Evolutionary conservation across 176 grass and related monocot genomes (phyloP), one percentile per base, ranked within the genome.

Genomic region (Tillandsia leiboldiana): DNA sequence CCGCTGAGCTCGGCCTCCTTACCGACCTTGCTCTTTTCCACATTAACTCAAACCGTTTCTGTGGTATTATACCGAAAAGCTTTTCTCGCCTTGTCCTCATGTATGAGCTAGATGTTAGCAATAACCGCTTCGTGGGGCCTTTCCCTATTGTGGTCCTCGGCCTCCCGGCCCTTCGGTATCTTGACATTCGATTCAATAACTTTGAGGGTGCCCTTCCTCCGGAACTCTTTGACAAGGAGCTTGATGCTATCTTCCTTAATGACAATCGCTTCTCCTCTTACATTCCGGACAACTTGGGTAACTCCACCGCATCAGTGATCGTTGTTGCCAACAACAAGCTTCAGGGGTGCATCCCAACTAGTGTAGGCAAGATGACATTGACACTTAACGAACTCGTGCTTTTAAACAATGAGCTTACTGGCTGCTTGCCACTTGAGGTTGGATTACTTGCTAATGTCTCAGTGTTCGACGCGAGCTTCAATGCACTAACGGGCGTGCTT

Each of bases 261-360:
- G 62, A 84, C 76, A 84, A 84, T 8, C 76, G 76, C 13, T 84
- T 84, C 28, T 70, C 15, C 47, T 65, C 49, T 10, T 28, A 53
- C 10, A 84, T 84, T 57, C 82, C 82, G 0, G 71, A 75, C 2
- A 84, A 84, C 50, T 75, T 84, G 6, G 82, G 82, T 53, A 79
- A 84, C 71, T 84, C 82, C 0, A 68, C 70, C 15, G 82, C 82
- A 10, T 79, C 82, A 1, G 76, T 79, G 52, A 28, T 84, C 27
- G 76, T 84, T 17, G 57, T 79, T 1, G 82, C 82, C 59, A 84
- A 84, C 57, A 84, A 84, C 70, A 79, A 79, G 50, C 53, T 84
- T 0, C 65, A 26, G 12, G 82, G 82, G 47, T 84, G 82, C 50
- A 79, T 84, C 10, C 82, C 82, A 0, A 72, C n/a, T 26, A 79